Evolutionary conservation across 2,329 filamentous ascomycete species (phyloP).

Genomic region (Xylariales sp.): DNA sequence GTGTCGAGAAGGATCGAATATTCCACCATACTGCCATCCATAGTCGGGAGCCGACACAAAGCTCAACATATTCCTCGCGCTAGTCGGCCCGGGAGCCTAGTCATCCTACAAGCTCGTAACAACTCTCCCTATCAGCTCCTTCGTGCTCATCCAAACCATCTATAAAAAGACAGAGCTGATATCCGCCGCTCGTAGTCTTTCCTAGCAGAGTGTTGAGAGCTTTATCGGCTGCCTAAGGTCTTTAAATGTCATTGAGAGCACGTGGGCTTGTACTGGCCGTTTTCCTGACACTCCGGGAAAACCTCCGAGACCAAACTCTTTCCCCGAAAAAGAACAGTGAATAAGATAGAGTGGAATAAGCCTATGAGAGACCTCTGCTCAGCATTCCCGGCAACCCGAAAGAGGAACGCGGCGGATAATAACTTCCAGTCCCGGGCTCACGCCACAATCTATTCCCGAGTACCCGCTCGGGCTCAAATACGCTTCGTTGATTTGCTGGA

Average conservation of each 20-base stretch:
- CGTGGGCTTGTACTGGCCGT: not conserved
- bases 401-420: constrained; percentile 8
- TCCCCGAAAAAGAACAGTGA: not conserved
- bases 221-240: not conserved
- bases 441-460: not conserved
- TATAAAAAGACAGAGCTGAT: not conserved
- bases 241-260: not conserved
- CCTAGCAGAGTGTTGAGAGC: not conserved
- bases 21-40: too few species aligned
- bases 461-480: not conserved
- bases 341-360: not conserved
- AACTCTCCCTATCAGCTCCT: not conserved
- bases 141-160: not conserved
- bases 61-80: not conserved
- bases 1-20: not conserved
- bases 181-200: not conserved
- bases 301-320: not conserved
- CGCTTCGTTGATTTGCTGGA: not conserved
- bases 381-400: constrained; percentile 6
- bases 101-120: not conserved
- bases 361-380: not conserved
- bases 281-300: not conserved
- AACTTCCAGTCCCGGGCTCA: constrained; percentile 2
- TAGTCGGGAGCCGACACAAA: not conserved
- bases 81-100: not conserved